phyloP scores from a whole-genome alignment of 371 early-diverging fungal species.

The Mortierella sp. region DNA sequence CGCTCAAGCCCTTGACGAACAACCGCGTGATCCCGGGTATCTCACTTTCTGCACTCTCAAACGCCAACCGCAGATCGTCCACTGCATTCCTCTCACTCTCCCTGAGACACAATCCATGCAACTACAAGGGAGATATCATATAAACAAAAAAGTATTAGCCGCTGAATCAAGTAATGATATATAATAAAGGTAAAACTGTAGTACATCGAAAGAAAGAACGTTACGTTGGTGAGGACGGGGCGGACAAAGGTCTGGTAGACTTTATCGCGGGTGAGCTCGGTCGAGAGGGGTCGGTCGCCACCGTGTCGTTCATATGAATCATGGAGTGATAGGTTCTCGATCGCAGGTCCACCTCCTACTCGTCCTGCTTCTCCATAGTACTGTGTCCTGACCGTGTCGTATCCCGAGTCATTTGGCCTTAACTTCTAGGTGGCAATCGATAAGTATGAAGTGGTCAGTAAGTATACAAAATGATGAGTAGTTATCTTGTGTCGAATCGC shows the following conservation, averaged over 20 bases:
- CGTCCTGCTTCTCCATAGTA: constrained; percentile 20
- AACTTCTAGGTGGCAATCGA: constrained; percentile 16
- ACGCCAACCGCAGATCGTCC: constrained; percentile 69
- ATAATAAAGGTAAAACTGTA: not conserved
- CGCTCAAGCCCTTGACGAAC: constrained; percentile 66
- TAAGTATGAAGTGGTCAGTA: not conserved
- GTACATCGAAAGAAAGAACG: not conserved
- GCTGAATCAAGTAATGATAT: not conserved
- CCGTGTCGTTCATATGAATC: constrained; percentile 18
- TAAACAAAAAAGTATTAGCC: not conserved
- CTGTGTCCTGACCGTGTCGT: constrained; percentile 51
- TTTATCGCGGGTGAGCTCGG: constrained; percentile 47
- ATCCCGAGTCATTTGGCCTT: constrained; percentile 43
- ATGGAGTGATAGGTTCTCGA: constrained; percentile 32
- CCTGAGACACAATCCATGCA: constrained; percentile 64
- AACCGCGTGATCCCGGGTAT: constrained; percentile 71
- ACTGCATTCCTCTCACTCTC: constrained; percentile 68
- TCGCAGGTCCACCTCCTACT: not conserved
- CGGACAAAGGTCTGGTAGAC: constrained; percentile 56
- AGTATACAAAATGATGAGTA: not conserved
- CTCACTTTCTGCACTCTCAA: constrained; percentile 73
- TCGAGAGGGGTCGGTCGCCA: constrained; percentile 31
- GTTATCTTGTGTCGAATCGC: not conserved
- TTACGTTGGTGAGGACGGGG: constrained; percentile 48
- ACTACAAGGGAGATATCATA: constrained; percentile 2